Evolutionary conservation across 257 asterid genomes (phyloP), one percentile per base, ranked within the genome.

Genomic region (Eucommia ulmoides): DNA sequence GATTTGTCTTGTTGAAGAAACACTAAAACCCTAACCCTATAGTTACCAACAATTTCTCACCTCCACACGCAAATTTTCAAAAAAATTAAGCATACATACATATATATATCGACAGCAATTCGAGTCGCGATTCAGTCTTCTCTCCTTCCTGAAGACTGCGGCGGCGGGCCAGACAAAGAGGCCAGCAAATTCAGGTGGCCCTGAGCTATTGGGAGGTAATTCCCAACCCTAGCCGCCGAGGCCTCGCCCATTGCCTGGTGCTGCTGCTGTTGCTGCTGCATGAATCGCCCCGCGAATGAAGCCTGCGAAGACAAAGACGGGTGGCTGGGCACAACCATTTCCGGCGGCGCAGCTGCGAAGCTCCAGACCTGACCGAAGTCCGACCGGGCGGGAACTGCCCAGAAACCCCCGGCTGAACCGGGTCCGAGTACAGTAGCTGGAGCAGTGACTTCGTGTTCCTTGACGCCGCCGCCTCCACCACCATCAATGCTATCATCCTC

Each of bases 351-450:
- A 14, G 80, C 79, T 10, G 86, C 93, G 23, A 89, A 89, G 76
- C 98, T 89, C 96, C 96, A 89, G 16, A 89, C 75, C 61, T 82
- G 96, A 22, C 93, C 94, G 24, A 80, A 85, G 57, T 89, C 97
- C 1, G 93, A 68, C 61, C 96, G 61, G 23, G 74, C 77, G 1
- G 97, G 94, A 3, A 89, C 50, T 33, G 96, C 94, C 94, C 98
- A 89, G 66, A 89, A 89, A 17, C 88, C 93, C 0, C 81, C 80
- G 14, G 69, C 63, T 1, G 69, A 56, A 1, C 80, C 53, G 56
- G 76, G 57, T 0, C 84, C 85, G 54, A 74, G 61, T 6, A 42
- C 15, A 22, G 69, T 24, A 19, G 59, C 63, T 0, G 76, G 24
- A 25, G 66, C 71, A 16, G 76, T 41, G 2, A 55, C 78, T 16